Evolutionary conservation across 1,284 basidiomycete genomes (phyloP), one percentile per base, ranked within the genome.

Genomic region (Afroboletus lepidellus): DNA sequence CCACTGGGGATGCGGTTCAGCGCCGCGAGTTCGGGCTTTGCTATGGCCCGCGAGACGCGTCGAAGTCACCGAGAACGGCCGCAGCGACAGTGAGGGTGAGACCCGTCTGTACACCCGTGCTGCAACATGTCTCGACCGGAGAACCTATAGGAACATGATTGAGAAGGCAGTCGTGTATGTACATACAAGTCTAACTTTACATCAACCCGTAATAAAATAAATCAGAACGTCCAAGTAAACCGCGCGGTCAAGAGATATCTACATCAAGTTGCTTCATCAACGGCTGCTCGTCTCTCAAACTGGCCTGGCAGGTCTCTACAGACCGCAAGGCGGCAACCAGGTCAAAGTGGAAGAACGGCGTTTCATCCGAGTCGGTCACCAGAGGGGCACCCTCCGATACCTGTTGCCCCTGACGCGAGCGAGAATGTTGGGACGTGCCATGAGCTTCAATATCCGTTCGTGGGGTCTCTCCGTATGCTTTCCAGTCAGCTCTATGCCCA

Each of bases 321-420:
- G 85, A 85, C 7, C 74, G 76, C 38, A 94, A 83, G 11, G 92
- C 92, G 5, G 80, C 76, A 21, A 77, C 67, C 16, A 95, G 71
- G 65, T 95, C 93, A 53, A 94, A 74, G 71, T 95, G 93, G 84
- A 95, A 94, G 74, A 86, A 92, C 2, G 92, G 91, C 6, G 90
- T 94, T 52, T 83, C 76, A n/a, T n/a, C n/a, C n/a, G n/a, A n/a
- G 43, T 74, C 58, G 4, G 77, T 70, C 29, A 85, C 67, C 41
- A 86, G 64, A 15, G 79, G 71, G 16, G 65, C 74, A 45, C 64
- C 64, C 18, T 57, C 66, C 2, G 50, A 43, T 29, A n/a, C 15
- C 16, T 39, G 39, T 20, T 39, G 46, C 27, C 41, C 36, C 30
- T 38, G 51, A 30, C 41, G 46, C 24, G 39, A 20, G 13, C 56